Evolutionary conservation across 1,284 basidiomycete species (phyloP), one percentile per base, ranked within the genome.

Genomic region (Tilletiopsis washingtonensis): DNA sequence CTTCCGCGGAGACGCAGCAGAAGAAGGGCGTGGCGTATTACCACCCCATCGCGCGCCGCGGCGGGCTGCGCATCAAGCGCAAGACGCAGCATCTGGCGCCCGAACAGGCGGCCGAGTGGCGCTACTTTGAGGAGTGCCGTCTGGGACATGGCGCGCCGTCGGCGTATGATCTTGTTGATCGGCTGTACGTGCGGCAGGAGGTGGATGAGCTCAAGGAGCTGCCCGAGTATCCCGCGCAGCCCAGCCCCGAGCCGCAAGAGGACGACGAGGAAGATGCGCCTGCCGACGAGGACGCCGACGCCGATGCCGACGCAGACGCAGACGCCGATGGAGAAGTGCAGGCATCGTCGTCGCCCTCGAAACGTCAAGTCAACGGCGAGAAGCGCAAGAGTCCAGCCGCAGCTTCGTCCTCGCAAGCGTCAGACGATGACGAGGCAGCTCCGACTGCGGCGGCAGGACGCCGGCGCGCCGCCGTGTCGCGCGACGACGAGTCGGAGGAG

Each of bases 11-110:
- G n/a, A n/a, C n/a, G n/a, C n/a, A n/a, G n/a, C n/a, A n/a, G n/a
- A n/a, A n/a, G n/a, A n/a, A n/a, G n/a, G n/a, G 39, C 17, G 41
- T 43, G 12, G 42, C 25, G 11, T 45, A 34, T 26, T 45, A 45
- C 43, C 43, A 45, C 23, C 43, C 43, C 20, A 45, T 45, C 21
- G n/a, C 17, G n/a, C n/a, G 12, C 5, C 27, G 43, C 6, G 29
- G 24, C 34, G 29, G 24, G 12, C 34, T 45, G 3, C 43, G 43
- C 43, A 26, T 37, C 27, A 45, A 34, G 43, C 43, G 43, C 29
- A 34, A 34, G n/a, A 34, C n/a, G 29, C 9, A 34, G 29, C 29
- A 34, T 34, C n/a, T 34, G 9, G 9, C 29, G 29, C 29, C 9
- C 29, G n/a, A 34, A n/a, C 29, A 34, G 9, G 9, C 29, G 29